Base-by-base conservation (phyloP, 2,329 filamentous ascomycete species). In the Aspergillus aculeatinus region DNA sequence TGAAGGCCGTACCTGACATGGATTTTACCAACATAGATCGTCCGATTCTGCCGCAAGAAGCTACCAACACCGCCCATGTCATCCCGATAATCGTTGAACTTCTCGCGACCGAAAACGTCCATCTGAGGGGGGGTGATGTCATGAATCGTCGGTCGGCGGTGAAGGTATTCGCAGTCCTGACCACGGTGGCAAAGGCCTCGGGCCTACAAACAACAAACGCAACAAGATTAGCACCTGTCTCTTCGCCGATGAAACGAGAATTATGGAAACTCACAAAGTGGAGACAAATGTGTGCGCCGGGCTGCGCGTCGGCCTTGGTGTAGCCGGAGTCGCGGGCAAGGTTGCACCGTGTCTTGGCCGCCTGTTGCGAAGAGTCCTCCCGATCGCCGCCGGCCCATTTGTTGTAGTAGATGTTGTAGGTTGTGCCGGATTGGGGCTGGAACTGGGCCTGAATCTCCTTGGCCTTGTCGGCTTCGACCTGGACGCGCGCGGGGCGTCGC, bases 351-450 rank as follows among this genome's bases (percentile, higher is more conserved):
- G 89, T 89, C 65, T 89, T 88, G 3, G 95, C 94, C 14, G 88
- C 85, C 23, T 88, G 90, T 72, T 97, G 84, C 71, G 94, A 92
- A 68, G 93, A 92, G 80, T 96, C 92, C 73, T 98, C 94, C 62
- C 92, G 87, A 77, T 99, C 95, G 71, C 95, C 95, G 66, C 95
- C 95, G 0, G 89, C 90, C 93, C 94, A 98, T 78, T 97, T 98
- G 81, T 96, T 97, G 80, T 97, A 96, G 94, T 93, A 97, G 71
- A 96, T 96, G 77, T 99, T 99, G 83, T 95, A 99, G 60, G 93
- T 92, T 0, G 91, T 96, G 56, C 95, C 95, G 0, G 94, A 98
- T 71, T 98, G 93, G 1, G 91, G 90, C 16, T 93, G 92, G 4
- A 91, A 89, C 69, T 96, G 92, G 35, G 89, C 89, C 68, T 89